A percentile compares a stretch with the other conserved stretches of the same genome.
These are phyloP conservation scores for Talaromyces albobiverticillius DNA, from an alignment of 2,329 filamentous ascomycete genomes.

Conservation along the genomic window DNA sequence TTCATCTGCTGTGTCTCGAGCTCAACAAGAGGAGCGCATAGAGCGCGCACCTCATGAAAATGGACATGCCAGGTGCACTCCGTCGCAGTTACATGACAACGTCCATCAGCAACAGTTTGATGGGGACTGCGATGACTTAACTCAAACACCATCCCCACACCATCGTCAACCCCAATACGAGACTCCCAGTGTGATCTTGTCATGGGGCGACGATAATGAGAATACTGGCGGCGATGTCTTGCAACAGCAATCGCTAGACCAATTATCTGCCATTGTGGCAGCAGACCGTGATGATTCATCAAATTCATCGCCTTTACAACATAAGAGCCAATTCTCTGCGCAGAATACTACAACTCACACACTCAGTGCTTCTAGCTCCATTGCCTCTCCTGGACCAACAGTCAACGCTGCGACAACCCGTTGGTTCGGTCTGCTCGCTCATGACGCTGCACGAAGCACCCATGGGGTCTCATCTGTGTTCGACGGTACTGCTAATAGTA, in stretches of 20 bases:
- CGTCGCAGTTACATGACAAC: not conserved
- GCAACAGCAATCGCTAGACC: not conserved
- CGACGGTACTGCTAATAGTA: not conserved
- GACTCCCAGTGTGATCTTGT: not conserved
- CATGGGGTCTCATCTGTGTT: not conserved
- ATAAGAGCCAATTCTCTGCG: not conserved
- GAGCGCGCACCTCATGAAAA: not conserved
- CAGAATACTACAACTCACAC: not conserved
- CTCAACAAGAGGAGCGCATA: not conserved
- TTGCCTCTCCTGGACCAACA: not conserved
- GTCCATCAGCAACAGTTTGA: not conserved
- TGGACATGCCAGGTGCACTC: not conserved
- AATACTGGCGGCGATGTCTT: not conserved
- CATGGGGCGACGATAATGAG: not conserved
- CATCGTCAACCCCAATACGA: not conserved
- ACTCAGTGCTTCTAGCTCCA: not conserved
- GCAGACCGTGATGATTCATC: conserved; percentile 8
- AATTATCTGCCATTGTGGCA: conserved; percentile 5
- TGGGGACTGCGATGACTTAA: not conserved
- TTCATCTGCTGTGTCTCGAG: not conserved
- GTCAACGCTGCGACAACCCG: conserved; percentile 17
- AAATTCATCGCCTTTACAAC: not conserved
- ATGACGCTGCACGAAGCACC: conserved; percentile 8
- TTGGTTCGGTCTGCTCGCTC: conserved; percentile 22
- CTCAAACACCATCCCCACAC: not conserved